Evolutionary conservation across 75 land plant species (phyloP).

Genomic region (Ceratopteris richardii): DNA sequence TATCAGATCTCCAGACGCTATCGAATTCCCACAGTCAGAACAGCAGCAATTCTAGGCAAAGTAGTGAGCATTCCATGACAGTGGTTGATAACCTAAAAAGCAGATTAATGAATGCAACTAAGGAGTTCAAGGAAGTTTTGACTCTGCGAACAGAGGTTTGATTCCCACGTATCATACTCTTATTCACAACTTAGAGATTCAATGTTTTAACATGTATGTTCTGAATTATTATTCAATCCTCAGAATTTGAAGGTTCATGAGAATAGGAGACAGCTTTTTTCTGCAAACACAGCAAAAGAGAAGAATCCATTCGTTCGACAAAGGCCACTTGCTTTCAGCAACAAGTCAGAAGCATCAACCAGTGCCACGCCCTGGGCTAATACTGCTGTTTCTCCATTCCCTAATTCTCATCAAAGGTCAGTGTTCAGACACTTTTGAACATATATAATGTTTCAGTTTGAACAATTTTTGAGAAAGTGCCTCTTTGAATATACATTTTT

Average conservation of each 20-base stretch:
- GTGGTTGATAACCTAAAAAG: constrained; percentile 87
- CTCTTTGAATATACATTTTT: no score
- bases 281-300: constrained; percentile 49
- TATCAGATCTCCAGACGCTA: constrained; percentile 68
- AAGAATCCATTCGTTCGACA: constrained; percentile 73
- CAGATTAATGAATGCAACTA: constrained; percentile 83
- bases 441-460: no score
- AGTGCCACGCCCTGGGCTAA: constrained; percentile 74
- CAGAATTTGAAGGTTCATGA: constrained; percentile 89
- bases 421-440: no score
- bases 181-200: neutral
- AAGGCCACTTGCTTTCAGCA: constrained; percentile 54
- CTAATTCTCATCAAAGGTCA: no score
- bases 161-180: neutral
- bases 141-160: constrained; percentile 84
- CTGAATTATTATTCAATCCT: constrained; percentile 9
- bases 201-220: neutral
- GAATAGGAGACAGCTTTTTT: constrained; percentile 68
- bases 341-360: constrained; percentile 14
- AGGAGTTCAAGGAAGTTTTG: constrained; percentile 90
- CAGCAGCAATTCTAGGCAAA: constrained; percentile 64
- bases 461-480: no score
- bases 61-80: constrained; percentile 79
- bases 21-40: constrained; percentile 68
- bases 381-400: no score